These are phyloP conservation scores for Rhododendron ovatum DNA, from an alignment of 148 eudicot genomes.

Conservation along the genomic window DNA sequence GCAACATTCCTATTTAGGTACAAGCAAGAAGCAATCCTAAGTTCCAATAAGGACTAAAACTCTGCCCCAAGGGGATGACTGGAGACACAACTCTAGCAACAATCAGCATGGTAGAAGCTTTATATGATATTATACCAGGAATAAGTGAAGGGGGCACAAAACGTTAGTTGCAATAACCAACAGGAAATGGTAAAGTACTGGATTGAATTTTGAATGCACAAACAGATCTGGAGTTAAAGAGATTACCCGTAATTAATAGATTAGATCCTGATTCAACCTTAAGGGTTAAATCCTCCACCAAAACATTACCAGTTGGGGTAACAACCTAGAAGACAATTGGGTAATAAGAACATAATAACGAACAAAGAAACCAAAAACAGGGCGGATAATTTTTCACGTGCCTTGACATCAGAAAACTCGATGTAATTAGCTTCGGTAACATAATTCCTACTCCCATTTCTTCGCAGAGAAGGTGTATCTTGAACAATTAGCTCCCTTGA, in stretches of 20 bases:
- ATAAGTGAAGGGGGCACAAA: neutral
- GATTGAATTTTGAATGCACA: neutral
- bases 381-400: conserved; percentile 15
- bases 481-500: conserved; percentile 70
- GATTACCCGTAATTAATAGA: conserved; percentile 89
- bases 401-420: conserved; percentile 88
- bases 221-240: neutral
- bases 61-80: neutral
- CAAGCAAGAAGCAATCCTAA: neutral
- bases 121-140: neutral
- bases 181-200: neutral
- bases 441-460: conserved; percentile 70
- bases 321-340: neutral
- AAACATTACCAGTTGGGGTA: conserved; percentile 88
- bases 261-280: conserved; percentile 91
- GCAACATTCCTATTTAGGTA: neutral
- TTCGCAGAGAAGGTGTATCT: conserved; percentile 52
- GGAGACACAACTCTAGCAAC: neutral
- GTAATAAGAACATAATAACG: neutral
- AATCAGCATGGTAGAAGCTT: neutral
- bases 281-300: conserved; percentile 83
- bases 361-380: neutral
- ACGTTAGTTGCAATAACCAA: neutral
- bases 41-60: neutral
- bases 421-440: conserved; percentile 92